These are phyloP conservation scores for Udeniomyces megalosporus DNA, from an alignment of 768 basidiomycete genomes.

Conservation along the genomic window DNA sequence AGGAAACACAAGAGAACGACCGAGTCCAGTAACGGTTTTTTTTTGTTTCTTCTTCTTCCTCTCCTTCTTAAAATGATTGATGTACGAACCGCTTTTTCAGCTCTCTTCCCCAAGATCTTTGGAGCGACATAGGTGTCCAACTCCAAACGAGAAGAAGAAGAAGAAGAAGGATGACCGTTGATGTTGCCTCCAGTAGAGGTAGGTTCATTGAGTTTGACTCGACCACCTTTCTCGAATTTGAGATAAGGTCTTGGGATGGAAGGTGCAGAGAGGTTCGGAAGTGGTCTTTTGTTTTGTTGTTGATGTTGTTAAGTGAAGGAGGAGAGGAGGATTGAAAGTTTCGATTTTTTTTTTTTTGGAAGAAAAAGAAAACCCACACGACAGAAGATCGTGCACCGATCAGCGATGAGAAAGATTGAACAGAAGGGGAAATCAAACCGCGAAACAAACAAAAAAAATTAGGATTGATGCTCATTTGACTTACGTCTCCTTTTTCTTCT, in stretches of 20 bases:
- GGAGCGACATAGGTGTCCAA: conserved; percentile 4
- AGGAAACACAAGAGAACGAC: too few species aligned
- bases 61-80: too few species aligned
- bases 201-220: background rate
- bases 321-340: too few species aligned
- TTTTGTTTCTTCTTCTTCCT: too few species aligned
- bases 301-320: too few species aligned
- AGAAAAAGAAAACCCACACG: too few species aligned
- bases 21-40: too few species aligned
- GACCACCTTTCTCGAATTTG: background rate
- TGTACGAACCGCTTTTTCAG: conserved; percentile 7
- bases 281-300: background rate
- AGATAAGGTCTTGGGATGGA: background rate
- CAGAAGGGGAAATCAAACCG: background rate
- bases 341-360: too few species aligned
- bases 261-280: background rate
- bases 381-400: too few species aligned
- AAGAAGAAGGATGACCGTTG: background rate
- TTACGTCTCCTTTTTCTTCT: conserved; percentile 2
- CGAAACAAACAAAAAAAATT: background rate
- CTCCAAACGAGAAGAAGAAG: background rate
- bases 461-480: background rate
- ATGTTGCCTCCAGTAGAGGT: background rate
- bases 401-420: too few species aligned
- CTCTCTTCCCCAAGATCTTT: conserved; percentile 1